Percentiles rank a stretch among this genome's conserved stretches.
Conservation (phyloP, 257 asterid species). For the Penstemon barbatus region DNA sequence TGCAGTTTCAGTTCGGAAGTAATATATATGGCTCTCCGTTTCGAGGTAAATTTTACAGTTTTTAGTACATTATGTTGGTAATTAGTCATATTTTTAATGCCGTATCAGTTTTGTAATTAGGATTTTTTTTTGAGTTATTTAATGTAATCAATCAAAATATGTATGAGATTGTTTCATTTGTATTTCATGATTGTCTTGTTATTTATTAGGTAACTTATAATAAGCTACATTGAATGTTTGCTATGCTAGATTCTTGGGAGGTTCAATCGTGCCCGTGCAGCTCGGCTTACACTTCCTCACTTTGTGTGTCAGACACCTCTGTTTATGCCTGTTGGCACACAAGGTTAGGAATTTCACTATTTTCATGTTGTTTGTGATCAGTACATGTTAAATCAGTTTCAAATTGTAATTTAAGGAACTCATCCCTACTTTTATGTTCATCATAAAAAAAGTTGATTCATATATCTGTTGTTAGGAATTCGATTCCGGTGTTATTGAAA, state of each 20-base stretch:
- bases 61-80: neutral
- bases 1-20: slow-evolving; percentile 17
- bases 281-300: slow-evolving; percentile 86
- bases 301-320: slow-evolving; percentile 82
- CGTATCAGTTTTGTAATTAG: too few species aligned
- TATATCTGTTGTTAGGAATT: neutral
- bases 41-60: slow-evolving; percentile 36
- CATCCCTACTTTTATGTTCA: neutral
- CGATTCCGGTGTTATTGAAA: slow-evolving; percentile 5
- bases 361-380: slow-evolving; percentile 1
- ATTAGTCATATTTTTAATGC: too few species aligned
- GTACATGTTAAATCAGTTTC: too few species aligned
- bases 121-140: neutral
- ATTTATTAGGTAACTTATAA: neutral
- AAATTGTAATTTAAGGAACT: neutral
- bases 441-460: neutral
- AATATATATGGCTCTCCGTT: slow-evolving; percentile 44
- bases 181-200: neutral
- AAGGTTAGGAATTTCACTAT: slow-evolving; percentile 52
- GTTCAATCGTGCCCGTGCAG: slow-evolving; percentile 97
- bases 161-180: neutral
- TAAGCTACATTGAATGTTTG: slow-evolving; percentile 14
- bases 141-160: neutral
- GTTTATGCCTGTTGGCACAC: slow-evolving; percentile 99
- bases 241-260: slow-evolving; percentile 75